phyloP scores from a whole-genome alignment of 441 rosid genomes.

The Populus hybrid region DNA sequence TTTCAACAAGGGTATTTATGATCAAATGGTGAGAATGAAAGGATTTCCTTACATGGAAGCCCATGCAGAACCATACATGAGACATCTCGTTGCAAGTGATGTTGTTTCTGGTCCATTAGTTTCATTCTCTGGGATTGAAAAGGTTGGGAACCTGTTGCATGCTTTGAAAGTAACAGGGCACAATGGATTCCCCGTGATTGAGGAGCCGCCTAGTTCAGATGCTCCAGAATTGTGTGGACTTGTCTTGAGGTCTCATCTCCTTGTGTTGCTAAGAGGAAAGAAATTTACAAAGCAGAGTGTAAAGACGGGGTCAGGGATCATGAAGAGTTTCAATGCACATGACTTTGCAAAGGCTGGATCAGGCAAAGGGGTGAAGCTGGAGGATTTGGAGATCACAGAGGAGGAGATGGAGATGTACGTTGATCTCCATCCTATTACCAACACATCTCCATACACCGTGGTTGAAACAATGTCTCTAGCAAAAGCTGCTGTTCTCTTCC shows the following conservation, averaged over 20 bases:
- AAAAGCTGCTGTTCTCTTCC: conserved; percentile 53
- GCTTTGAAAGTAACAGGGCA: conserved; percentile 38
- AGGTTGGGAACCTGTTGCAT: conserved; percentile 35
- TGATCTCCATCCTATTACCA: conserved; percentile 53
- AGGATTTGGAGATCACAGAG: conserved; percentile 42
- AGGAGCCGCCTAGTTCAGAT: conserved; percentile 47
- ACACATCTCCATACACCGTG: conserved; percentile 52
- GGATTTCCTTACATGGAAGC: conserved; percentile 59
- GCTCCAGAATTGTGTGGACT: conserved; percentile 55
- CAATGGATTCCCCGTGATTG: conserved; percentile 58
- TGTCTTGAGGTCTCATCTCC: conserved; percentile 56
- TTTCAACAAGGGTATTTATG: conserved; percentile 60
- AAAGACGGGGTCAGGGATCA: conserved; percentile 27
- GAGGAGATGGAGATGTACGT: conserved; percentile 62
- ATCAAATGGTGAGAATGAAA: conserved; percentile 53
- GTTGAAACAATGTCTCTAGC: conserved; percentile 57
- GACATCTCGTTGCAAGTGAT: conserved; percentile 42
- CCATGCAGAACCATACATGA: conserved; percentile 62
- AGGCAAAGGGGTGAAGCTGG: conserved; percentile 49
- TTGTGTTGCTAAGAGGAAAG: conserved; percentile 50
- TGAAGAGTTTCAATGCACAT: conserved; percentile 37
- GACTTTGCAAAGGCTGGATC: conserved; percentile 53
- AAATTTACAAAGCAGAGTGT: conserved; percentile 35
- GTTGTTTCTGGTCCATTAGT: conserved; percentile 48
- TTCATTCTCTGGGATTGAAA: conserved; percentile 45